Percentiles rank a stretch among this genome's conserved stretches.
Evolutionary conservation across 2,329 filamentous ascomycete species (phyloP).

Genomic region (Penicillium sp.): DNA sequence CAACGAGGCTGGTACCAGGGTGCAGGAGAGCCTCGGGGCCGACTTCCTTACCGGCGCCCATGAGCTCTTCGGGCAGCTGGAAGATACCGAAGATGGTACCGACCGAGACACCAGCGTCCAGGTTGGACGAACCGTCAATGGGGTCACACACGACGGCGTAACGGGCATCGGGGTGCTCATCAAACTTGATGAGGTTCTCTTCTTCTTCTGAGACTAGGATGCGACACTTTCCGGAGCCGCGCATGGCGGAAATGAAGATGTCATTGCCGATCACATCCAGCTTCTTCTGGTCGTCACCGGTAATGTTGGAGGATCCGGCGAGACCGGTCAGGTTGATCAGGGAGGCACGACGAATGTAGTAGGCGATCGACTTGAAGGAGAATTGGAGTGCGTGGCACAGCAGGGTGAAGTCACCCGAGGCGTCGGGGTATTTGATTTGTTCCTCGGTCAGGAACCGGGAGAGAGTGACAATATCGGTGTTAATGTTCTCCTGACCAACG

Average conservation of each 20-base stretch:
- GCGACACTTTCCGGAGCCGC: slow-evolving; percentile 84
- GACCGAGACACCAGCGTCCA: slow-evolving; percentile 96
- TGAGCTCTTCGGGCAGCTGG: slow-evolving; percentile 72
- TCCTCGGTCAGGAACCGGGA: slow-evolving; percentile 96
- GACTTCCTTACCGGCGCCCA: slow-evolving; percentile 57
- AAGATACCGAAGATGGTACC: slow-evolving; percentile 96
- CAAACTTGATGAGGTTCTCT: slow-evolving; percentile 86
- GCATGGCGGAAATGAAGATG: slow-evolving; percentile 94
- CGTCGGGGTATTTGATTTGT: slow-evolving; percentile 88
- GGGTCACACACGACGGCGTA: slow-evolving; percentile 98
- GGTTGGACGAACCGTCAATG: slow-evolving; percentile 95
- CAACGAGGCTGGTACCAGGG: slow-evolving; percentile 87
- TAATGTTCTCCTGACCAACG: slow-evolving; percentile 73
- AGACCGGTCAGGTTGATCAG: slow-evolving; percentile 95
- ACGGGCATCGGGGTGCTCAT: slow-evolving; percentile 69
- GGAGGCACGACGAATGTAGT: slow-evolving; percentile 96
- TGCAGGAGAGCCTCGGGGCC: slow-evolving; percentile 72
- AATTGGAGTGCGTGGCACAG: slow-evolving; percentile 98
- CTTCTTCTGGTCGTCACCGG: slow-evolving; percentile 99
- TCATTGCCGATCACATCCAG: slow-evolving; percentile 99
- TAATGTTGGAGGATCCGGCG: slow-evolving; percentile 90
- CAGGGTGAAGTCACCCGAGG: slow-evolving; percentile 98
- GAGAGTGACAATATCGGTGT: slow-evolving; percentile 93
- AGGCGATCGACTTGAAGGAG: slow-evolving; percentile 99
- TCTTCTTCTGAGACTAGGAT: slow-evolving; percentile 98